Evolutionary conservation across 1,139 yeast species (phyloP).

Genomic region (Pichia sp.): DNA sequence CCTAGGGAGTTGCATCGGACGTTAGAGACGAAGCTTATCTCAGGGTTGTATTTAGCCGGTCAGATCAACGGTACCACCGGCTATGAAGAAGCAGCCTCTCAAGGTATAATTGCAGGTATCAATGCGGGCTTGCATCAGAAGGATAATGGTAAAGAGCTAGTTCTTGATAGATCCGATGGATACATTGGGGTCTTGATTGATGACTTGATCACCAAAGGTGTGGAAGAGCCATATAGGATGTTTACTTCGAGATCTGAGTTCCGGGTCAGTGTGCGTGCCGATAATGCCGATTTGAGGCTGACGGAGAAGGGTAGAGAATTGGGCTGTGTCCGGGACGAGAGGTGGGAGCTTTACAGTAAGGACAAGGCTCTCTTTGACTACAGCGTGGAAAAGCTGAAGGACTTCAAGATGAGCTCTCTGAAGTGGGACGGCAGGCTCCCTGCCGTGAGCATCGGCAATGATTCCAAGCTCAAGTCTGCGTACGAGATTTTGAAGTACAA

Average conservation of each 20-base stretch:
- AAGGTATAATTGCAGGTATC: constrained; percentile 92
- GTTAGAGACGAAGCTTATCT: constrained; percentile 73
- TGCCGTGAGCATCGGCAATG: constrained; percentile 35
- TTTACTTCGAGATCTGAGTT: constrained; percentile 95
- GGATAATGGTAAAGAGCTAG: constrained; percentile 42
- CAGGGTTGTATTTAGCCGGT: constrained; percentile 86
- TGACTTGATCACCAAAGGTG: constrained; percentile 92
- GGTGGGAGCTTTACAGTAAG: constrained; percentile 48
- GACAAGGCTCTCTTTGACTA: constrained; percentile 47
- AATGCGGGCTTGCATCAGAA: constrained; percentile 67
- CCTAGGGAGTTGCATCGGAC: constrained; percentile 81
- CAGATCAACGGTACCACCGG: constrained; percentile 99
- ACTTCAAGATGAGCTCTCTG: constrained; percentile 46
- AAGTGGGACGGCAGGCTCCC: constrained; percentile 52
- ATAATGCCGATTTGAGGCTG: constrained; percentile 85
- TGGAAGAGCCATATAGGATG: constrained; percentile 97
- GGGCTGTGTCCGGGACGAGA: constrained; percentile 62
- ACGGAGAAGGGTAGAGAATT: constrained; percentile 62
- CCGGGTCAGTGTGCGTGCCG: constrained; percentile 82
- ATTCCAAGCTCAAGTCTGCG: constrained; percentile 46
- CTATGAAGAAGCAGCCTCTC: constrained; percentile 97
- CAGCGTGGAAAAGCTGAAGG: constrained; percentile 44
- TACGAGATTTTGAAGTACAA: constrained; percentile 51
- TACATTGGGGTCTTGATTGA: constrained; percentile 90
- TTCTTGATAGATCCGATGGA: constrained; percentile 72